These are phyloP conservation scores for Tuber borchii DNA, from an alignment of 495 filamentous ascomycete species.

Conservation along the genomic window DNA sequence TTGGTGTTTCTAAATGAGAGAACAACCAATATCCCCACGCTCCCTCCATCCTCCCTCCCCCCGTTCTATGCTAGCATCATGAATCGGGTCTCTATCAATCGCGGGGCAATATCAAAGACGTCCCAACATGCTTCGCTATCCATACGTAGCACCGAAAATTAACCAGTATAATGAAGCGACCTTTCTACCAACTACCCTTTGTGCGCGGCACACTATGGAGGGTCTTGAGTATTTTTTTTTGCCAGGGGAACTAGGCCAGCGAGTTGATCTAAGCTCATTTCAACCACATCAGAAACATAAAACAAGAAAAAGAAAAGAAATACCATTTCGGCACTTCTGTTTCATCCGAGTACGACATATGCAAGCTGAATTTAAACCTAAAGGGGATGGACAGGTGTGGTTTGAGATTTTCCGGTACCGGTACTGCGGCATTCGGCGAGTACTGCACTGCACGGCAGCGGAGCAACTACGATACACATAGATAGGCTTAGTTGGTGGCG, in stretches of 20 bases:
- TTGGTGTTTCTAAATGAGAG: neutral
- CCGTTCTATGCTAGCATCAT: neutral
- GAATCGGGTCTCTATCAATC: neutral
- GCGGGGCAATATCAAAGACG: neutral
- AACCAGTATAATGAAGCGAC: neutral
- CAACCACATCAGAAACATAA: neutral
- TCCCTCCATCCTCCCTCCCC: neutral
- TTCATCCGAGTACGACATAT: neutral
- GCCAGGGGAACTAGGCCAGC: neutral
- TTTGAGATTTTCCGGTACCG: neutral
- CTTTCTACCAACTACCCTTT: neutral
- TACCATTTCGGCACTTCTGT: neutral
- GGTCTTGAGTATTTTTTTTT: neutral
- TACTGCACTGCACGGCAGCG: neutral
- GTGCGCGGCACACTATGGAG: neutral
- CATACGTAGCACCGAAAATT: neutral
- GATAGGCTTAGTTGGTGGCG: neutral
- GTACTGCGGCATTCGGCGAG: neutral
- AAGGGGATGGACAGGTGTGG: neutral
- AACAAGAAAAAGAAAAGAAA: neutral
- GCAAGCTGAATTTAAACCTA: neutral
- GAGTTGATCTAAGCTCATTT: neutral
- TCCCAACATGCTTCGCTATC: neutral
- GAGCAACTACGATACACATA: neutral
- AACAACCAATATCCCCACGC: neutral